A percentile compares a stretch with the other conserved stretches of the same genome.
Evolutionary conservation across 257 asterid genomes (phyloP).

Genomic region (Solanum microdontum): DNA sequence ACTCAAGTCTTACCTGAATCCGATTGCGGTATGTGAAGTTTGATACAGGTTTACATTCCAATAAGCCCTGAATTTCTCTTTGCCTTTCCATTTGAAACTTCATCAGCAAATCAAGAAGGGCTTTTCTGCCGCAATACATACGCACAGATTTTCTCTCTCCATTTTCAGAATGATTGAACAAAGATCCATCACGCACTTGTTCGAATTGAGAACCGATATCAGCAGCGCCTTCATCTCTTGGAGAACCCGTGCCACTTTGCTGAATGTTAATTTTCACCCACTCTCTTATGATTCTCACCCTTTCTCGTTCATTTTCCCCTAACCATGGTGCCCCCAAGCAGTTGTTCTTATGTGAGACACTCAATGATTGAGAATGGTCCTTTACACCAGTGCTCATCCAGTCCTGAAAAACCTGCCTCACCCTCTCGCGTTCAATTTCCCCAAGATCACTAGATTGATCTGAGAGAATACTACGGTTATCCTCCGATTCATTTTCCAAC

Average conservation of each 20-base stretch:
- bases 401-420: not conserved
- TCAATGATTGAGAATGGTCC: not conserved
- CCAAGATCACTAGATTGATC: not conserved
- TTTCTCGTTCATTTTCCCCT: not conserved
- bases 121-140: constrained; percentile 73
- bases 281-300: constrained; percentile 47
- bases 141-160: constrained; percentile 43
- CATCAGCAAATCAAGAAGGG: constrained; percentile 67
- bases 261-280: constrained; percentile 39
- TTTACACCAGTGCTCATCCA: not conserved
- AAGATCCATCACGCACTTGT: constrained; percentile 34
- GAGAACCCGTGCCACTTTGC: constrained; percentile 19
- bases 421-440: not conserved
- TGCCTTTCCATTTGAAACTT: constrained; percentile 62
- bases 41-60: constrained; percentile 53
- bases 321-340: not conserved
- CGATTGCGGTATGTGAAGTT: constrained; percentile 76
- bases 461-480: not conserved
- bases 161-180: constrained; percentile 25
- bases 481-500: not conserved
- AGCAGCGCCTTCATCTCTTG: constrained; percentile 29
- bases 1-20: constrained; percentile 49
- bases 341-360: not conserved
- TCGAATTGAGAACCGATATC: constrained; percentile 36
- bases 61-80: constrained; percentile 47